phyloP scores from a whole-genome alignment of 352 stramenopile genomes.

The Globisporangium cylindrosporum region DNA sequence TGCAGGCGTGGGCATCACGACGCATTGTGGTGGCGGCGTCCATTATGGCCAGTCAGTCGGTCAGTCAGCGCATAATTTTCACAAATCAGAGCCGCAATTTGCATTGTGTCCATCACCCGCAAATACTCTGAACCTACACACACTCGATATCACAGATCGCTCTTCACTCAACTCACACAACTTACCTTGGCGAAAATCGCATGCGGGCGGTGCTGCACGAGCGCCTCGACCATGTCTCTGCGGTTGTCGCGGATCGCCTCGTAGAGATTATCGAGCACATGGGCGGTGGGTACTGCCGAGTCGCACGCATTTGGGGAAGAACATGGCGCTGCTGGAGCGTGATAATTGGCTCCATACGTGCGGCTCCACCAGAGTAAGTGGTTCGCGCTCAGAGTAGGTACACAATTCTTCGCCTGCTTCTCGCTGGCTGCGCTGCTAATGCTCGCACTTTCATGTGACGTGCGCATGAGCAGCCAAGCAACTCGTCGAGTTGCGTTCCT shows the following conservation, averaged over 20 bases:
- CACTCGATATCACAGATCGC: conserved; percentile 3
- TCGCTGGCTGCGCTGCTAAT: background rate
- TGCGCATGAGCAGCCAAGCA: background rate
- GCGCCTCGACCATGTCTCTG: conserved; percentile 23
- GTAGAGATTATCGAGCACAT: conserved; percentile 20
- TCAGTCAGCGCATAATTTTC: background rate
- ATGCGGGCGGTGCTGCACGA: conserved; percentile 27
- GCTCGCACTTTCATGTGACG: background rate
- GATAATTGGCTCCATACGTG: conserved; percentile 17
- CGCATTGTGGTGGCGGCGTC: background rate
- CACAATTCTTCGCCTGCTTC: background rate
- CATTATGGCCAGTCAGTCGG: background rate
- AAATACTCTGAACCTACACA: background rate
- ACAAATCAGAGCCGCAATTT: conserved; percentile 1
- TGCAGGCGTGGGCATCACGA: background rate
- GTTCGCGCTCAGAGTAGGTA: conserved; percentile 13
- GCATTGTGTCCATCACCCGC: background rate
- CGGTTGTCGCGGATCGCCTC: conserved; percentile 38
- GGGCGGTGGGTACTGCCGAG: background rate
- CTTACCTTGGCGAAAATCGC: conserved; percentile 41
- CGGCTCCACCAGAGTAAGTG: conserved; percentile 26
- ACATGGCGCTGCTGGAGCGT: background rate
- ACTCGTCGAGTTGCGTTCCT: background rate
- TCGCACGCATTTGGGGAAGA: background rate
- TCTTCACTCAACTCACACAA: background rate